Evolutionary conservation across 1,284 basidiomycete genomes (phyloP).

Genomic region (Inonotus obliquus): DNA sequence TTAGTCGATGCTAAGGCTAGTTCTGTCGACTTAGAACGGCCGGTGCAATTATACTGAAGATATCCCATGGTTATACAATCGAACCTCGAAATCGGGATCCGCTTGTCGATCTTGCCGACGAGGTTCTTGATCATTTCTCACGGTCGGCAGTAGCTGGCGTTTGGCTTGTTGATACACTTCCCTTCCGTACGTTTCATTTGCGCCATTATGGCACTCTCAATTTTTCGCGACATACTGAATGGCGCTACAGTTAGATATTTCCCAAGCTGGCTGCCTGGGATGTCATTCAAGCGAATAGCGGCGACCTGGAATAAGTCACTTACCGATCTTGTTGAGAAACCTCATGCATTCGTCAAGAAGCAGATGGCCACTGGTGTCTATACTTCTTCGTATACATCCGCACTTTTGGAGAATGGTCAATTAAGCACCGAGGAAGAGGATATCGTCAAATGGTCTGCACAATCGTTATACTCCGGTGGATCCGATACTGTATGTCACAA

Average conservation of each 20-base stretch:
- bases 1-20: neutral
- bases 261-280: conserved; percentile 48
- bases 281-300: conserved; percentile 39
- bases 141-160: conserved; percentile 24
- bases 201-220: neutral
- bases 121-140: conserved; percentile 24
- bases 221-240: neutral
- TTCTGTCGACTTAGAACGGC: conserved; percentile 15
- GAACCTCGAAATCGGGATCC: conserved; percentile 24
- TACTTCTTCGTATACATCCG: conserved; percentile 34
- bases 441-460: conserved; percentile 35
- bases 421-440: conserved; percentile 29
- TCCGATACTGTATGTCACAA: conserved; percentile 21
- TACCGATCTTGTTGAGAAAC: conserved; percentile 30
- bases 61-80: conserved; percentile 32
- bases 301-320: conserved; percentile 31
- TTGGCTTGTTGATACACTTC: conserved; percentile 33
- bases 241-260: conserved; percentile 33
- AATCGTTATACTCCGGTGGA: conserved; percentile 33
- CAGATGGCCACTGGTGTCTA: conserved; percentile 39
- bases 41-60: conserved; percentile 28
- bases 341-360: conserved; percentile 36
- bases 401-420: conserved; percentile 30
- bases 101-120: conserved; percentile 24
- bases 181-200: conserved; percentile 23